Conservation (phyloP, 305 asterid species). For the Rubia peregrina region DNA sequence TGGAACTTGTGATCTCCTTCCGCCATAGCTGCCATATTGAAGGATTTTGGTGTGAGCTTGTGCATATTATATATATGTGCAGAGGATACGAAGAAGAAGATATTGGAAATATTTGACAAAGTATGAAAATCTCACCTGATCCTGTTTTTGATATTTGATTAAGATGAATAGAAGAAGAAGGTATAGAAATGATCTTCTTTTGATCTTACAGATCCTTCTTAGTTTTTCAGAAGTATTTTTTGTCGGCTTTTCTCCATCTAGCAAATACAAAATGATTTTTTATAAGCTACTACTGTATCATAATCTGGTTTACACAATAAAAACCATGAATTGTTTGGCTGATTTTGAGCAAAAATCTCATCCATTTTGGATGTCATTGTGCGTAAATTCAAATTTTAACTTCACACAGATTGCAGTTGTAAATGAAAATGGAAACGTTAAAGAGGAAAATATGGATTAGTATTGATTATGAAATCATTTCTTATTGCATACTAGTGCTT, state of each 20-base stretch:
- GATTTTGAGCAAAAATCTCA: too few relatives aligned
- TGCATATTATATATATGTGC: neutral
- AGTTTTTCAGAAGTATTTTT: too few relatives aligned
- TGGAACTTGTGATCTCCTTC: conserved; percentile 11
- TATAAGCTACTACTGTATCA: too few relatives aligned
- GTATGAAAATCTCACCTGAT: neutral
- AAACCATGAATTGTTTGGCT: too few relatives aligned
- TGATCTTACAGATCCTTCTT: neutral
- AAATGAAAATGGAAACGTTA: too few relatives aligned
- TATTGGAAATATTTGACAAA: neutral
- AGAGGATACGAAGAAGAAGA: neutral
- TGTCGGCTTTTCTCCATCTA: too few relatives aligned
- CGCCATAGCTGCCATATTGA: neutral
- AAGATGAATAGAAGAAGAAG: neutral
- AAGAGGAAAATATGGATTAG: neutral
- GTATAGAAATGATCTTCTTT: neutral
- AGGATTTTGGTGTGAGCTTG: neutral
- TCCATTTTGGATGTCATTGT: too few relatives aligned
- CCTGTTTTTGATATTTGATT: neutral
- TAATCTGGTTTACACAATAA: too few relatives aligned
- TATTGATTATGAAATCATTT: neutral
- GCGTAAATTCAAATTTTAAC: too few relatives aligned
- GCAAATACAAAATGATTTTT: too few relatives aligned
- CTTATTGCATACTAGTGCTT: neutral
- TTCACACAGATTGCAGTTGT: too few relatives aligned